Conservation (phyloP, 2,329 filamentous ascomycete genomes). For the Laburnicola sp. region DNA sequence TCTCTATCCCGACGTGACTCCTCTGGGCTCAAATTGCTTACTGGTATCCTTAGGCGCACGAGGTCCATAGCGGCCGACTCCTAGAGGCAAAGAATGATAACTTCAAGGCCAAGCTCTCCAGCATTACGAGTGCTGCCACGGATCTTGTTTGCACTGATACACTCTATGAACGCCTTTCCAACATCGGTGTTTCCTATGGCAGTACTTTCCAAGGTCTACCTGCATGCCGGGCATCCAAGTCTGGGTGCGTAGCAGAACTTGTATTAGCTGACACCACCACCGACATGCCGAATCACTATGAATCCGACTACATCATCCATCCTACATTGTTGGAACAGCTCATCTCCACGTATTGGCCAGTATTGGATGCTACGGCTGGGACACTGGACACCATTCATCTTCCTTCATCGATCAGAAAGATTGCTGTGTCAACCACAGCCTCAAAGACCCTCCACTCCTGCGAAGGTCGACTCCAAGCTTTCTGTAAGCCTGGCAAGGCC, state of each 20-base stretch:
- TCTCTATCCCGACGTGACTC: too few relatives aligned
- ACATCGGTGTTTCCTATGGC: slow-evolving; percentile 56
- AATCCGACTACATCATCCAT: slow-evolving; percentile 31
- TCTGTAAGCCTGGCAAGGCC: slow-evolving; percentile 16
- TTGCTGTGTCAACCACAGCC: slow-evolving; percentile 23
- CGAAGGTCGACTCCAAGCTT: slow-evolving; percentile 16
- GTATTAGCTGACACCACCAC: slow-evolving; percentile 19
- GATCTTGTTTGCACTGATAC: slow-evolving; percentile 23
- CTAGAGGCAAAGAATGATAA: slow-evolving; percentile 3
- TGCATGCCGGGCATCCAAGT: slow-evolving; percentile 49
- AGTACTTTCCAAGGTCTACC: slow-evolving; percentile 56
- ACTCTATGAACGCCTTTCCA: slow-evolving; percentile 54
- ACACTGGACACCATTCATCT: slow-evolving; percentile 22
- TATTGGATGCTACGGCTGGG: slow-evolving; percentile 19
- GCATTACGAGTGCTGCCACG: slow-evolving; percentile 4
- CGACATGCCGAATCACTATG: slow-evolving; percentile 35
- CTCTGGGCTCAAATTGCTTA: too few relatives aligned
- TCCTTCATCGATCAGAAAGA: slow-evolving; percentile 28
- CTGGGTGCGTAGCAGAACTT: slow-evolving; percentile 30
- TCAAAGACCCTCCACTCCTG: slow-evolving; percentile 4
- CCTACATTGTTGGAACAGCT: slow-evolving; percentile 32
- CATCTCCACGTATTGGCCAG: slow-evolving; percentile 34
- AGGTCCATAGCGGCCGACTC: slow-evolving; percentile 43
- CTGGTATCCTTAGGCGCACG: slow-evolving; percentile 28
- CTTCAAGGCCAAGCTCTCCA: slow-evolving; percentile 28